Evolutionary conservation across 805 yeast species (phyloP), one percentile per base, ranked within the genome.

Genomic region (Blastobotrys parvus): DNA sequence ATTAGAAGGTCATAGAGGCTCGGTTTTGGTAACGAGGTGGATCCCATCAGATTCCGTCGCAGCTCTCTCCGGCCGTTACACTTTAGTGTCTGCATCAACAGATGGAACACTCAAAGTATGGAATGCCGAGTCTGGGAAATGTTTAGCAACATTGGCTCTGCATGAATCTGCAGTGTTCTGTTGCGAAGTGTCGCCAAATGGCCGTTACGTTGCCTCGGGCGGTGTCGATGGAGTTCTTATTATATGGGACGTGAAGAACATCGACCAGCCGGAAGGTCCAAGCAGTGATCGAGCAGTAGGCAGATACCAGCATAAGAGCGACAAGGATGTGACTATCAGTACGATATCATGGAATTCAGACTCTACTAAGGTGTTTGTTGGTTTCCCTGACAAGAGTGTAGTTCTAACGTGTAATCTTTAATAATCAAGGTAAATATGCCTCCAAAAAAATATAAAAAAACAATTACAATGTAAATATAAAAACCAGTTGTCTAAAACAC

Each of bases 31-130:
- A 8, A 42, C 46, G 3, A 39, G 39, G 16, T 55, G 59, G 59
- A 35, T 52, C n/a, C 45, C 56, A 4, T n/a, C 23, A 3, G 41
- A 34, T 13, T n/a, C 35, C 7, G 32, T 41, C 3, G 19, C 43
- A 13, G 33, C 45, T 35, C 37, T 54, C 30, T 51, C 45, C 35
- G 38, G 49, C 4, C 33, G 40, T 10, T 44, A 45, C 13, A 34
- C 50, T 10, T 47, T 78, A 4, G 54, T 81, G 30, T 72, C 79
- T 36, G 69, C 78, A 2, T 78, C 92, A 1, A 63, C 84, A 60
- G 94, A 88, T 51, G 86, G 92, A 0, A 66, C 80, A 0, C 63
- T 81, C 1, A 71, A 81, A 46, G 50, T 84, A 0, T 85, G 94
- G 94, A 75, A 81, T 49, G 68, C 74, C 2, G 59, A 58, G 16